phyloP scores from a whole-genome alignment of 2,329 filamentous ascomycete genomes.

The Stenocarpella maydis region DNA sequence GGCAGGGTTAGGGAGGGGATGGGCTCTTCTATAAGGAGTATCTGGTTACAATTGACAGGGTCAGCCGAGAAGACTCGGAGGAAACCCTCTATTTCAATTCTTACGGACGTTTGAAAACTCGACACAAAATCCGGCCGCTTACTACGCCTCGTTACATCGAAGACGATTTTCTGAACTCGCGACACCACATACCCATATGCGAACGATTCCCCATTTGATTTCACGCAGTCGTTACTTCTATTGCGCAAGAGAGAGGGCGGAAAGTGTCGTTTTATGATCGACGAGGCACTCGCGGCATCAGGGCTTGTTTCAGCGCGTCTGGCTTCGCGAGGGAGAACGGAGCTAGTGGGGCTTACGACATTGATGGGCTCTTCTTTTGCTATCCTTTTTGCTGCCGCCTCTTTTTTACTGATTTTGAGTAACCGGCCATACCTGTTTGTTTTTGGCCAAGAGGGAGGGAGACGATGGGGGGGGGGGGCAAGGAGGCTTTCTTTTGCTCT shows the following conservation, averaged over 20 bases:
- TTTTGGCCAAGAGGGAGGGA: conserved; percentile 18
- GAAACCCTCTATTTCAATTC: conserved; percentile 7
- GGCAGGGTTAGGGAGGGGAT: neutral
- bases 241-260: conserved; percentile 17
- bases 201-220: conserved; percentile 35
- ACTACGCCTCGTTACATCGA: neutral
- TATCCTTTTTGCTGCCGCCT: conserved; percentile 15
- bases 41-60: conserved; percentile 3
- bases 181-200: conserved; percentile 31
- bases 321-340: conserved; percentile 7
- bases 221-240: conserved; percentile 14
- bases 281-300: conserved; percentile 17
- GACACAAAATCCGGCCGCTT: conserved; percentile 19
- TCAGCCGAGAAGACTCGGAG: conserved; percentile 3
- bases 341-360: conserved; percentile 9
- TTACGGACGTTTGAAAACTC: conserved; percentile 16
- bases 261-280: conserved; percentile 1
- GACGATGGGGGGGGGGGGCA: neutral
- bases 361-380: neutral
- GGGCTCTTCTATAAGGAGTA: neutral
- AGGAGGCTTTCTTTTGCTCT: conserved; percentile 18
- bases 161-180: conserved; percentile 15
- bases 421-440: conserved; percentile 17
- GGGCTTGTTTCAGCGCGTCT: neutral
- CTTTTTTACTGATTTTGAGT: conserved; percentile 22